Conservation (phyloP, 345 rosid species). For the Lumnitzera racemosa region DNA sequence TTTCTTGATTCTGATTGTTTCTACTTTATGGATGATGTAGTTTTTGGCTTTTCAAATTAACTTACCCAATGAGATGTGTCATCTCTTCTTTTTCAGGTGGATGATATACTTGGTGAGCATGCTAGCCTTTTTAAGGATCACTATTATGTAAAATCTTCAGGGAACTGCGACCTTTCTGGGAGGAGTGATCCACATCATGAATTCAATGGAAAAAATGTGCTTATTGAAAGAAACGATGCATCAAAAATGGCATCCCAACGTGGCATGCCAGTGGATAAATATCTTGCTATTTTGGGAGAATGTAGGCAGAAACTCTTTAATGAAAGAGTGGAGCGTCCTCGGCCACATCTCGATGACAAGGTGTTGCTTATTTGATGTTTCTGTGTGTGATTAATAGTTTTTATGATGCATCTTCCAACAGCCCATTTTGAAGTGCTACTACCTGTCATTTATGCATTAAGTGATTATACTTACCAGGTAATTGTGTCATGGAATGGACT, state of each 20-base stretch:
- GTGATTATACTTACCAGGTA: constrained; percentile 40
- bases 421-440: too few relatives aligned
- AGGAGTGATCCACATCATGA: constrained; percentile 85
- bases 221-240: constrained; percentile 62
- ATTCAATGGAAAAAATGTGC: constrained; percentile 72
- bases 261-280: constrained; percentile 43
- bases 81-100: constrained; percentile 40
- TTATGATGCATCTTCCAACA: too few relatives aligned
- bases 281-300: constrained; percentile 69
- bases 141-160: constrained; percentile 62
- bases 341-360: constrained; percentile 95
- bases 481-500: constrained; percentile 97
- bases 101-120: constrained; percentile 64
- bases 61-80: neutral
- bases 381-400: too few relatives aligned
- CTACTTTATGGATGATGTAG: too few relatives aligned
- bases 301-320: constrained; percentile 70
- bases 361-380: constrained; percentile 10
- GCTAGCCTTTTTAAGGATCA: constrained; percentile 72
- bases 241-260: constrained; percentile 59
- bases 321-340: constrained; percentile 58
- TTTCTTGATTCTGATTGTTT: too few relatives aligned
- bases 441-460: neutral
- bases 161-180: constrained; percentile 87
- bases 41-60: too few relatives aligned